Conservation (phyloP, 441 rosid genomes). For the Erodium trifolium region DNA sequence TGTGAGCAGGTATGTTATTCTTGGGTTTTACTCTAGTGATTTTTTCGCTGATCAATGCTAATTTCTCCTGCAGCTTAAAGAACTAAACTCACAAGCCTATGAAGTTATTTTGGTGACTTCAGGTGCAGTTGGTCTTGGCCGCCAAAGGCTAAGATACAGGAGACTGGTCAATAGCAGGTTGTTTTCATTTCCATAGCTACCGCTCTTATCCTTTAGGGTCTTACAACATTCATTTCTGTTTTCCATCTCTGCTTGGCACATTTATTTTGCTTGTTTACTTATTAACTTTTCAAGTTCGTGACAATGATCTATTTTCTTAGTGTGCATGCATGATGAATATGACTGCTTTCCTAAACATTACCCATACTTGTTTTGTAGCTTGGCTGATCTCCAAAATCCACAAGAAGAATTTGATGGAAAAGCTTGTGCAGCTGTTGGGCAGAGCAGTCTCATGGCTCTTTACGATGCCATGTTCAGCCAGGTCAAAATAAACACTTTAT, state of each 20-base stretch:
- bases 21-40: background rate
- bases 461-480: constrained; percentile 41
- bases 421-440: constrained; percentile 51
- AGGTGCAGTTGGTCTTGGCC: constrained; percentile 48
- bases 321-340: background rate
- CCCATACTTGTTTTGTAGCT: constrained; percentile 27
- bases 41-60: background rate
- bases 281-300: background rate
- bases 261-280: background rate
- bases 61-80: constrained; percentile 31
- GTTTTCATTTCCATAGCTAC: background rate
- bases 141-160: constrained; percentile 44
- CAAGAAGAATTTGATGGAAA: constrained; percentile 46
- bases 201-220: background rate
- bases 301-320: background rate
- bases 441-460: constrained; percentile 44
- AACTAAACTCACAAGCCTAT: constrained; percentile 35
- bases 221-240: background rate
- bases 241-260: background rate
- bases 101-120: constrained; percentile 42
- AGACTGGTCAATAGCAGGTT: constrained; percentile 46
- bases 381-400: constrained; percentile 48
- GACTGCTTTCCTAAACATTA: background rate
- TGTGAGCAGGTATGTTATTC: constrained; percentile 42
- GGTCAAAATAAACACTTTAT: constrained; percentile 19